phyloP scores from a whole-genome alignment of 2,329 filamentous ascomycete species.

The Massarina eburnea region DNA sequence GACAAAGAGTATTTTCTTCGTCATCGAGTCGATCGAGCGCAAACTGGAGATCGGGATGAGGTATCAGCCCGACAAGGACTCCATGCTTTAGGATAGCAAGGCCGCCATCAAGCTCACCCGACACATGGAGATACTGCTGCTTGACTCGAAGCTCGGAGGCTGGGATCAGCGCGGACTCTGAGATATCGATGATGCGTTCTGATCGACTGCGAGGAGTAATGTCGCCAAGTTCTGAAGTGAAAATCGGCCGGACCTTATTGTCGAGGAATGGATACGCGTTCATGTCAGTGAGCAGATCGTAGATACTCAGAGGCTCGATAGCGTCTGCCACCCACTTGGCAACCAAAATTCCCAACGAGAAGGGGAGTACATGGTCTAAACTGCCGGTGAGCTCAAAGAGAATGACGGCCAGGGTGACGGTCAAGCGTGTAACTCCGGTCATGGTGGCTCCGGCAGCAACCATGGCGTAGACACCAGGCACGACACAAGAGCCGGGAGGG shows the following conservation, averaged over 20 bases:
- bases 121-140: slow-evolving; percentile 76
- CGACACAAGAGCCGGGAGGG: slow-evolving; percentile 79
- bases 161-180: slow-evolving; percentile 74
- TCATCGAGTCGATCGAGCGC: slow-evolving; percentile 82
- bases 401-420: slow-evolving; percentile 91
- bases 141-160: slow-evolving; percentile 77
- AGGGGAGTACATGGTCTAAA: slow-evolving; percentile 91
- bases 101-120: slow-evolving; percentile 89
- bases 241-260: slow-evolving; percentile 89
- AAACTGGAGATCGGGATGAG: slow-evolving; percentile 90
- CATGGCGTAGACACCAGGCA: slow-evolving; percentile 94
- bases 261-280: slow-evolving; percentile 98
- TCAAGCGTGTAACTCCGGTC: slow-evolving; percentile 93
- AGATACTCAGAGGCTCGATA: slow-evolving; percentile 91
- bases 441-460: slow-evolving; percentile 95
- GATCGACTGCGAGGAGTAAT: slow-evolving; percentile 76
- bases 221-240: slow-evolving; percentile 84
- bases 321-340: slow-evolving; percentile 99
- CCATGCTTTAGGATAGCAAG: slow-evolving; percentile 81
- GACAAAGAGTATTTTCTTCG: slow-evolving; percentile 71
- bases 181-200: slow-evolving; percentile 85
- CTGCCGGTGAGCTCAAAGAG: slow-evolving; percentile 95
- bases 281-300: slow-evolving; percentile 93
- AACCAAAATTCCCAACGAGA: slow-evolving; percentile 86
- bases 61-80: slow-evolving; percentile 85